Conservation (phyloP, 257 asterid genomes). For the Primulina eburnea region DNA sequence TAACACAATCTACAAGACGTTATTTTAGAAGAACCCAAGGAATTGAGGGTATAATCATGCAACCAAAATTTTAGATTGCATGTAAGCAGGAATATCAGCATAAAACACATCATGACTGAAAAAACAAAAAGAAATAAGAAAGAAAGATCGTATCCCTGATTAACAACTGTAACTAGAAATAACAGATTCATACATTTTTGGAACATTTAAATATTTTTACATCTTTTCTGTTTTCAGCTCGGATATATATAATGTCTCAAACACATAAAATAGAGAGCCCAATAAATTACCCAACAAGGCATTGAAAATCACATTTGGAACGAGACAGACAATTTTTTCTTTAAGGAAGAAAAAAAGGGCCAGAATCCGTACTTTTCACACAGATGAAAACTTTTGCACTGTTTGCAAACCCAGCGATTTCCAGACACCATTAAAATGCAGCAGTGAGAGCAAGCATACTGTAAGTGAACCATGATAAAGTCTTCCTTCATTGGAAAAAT, state of each 20-base stretch:
- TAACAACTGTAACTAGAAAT: neutral
- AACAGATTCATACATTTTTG: neutral
- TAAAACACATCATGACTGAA: neutral
- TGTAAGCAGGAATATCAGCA: neutral
- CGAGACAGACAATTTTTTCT: neutral
- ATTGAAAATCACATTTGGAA: neutral
- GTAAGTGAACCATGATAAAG: constrained; percentile 97
- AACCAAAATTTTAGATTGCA: neutral
- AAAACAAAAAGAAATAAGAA: too few species aligned
- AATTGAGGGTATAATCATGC: neutral
- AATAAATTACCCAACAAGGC: neutral
- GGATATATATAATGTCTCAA: neutral
- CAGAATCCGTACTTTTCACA: constrained; percentile 68
- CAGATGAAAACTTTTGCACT: constrained; percentile 80
- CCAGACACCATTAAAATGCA: constrained; percentile 87
- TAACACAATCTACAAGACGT: neutral
- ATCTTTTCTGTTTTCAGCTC: neutral
- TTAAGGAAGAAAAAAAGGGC: constrained; percentile 13
- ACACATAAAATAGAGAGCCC: constrained; percentile 7
- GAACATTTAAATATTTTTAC: too few species aligned
- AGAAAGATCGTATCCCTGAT: neutral
- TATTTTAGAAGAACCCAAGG: neutral
- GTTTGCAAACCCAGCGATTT: constrained; percentile 82
- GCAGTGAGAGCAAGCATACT: constrained; percentile 85
- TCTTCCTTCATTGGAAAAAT: constrained; percentile 97